These are phyloP conservation scores for Cyclotella baltica DNA, from an alignment of 108 stramenopile species.

Conservation along the genomic window DNA sequence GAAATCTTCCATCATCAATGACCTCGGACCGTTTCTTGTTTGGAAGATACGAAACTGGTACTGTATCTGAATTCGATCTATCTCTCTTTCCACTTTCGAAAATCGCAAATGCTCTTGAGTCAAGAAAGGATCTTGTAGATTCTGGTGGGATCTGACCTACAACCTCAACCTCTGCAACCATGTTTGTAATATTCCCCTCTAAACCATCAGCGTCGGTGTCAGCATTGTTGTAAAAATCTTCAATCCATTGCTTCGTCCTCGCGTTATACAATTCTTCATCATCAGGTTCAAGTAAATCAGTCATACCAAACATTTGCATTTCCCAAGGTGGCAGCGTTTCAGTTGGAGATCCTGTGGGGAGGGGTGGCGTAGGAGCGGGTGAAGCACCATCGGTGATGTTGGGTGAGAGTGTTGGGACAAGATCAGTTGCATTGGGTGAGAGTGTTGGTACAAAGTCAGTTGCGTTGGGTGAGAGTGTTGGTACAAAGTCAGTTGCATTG, in stretches of 20 bases:
- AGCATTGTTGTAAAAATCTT: constrained; percentile 24
- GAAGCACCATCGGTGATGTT: constrained; percentile 5
- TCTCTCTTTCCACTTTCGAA: background rate
- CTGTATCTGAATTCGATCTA: background rate
- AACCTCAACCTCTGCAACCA: constrained; percentile 21
- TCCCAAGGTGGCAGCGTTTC: constrained; percentile 8
- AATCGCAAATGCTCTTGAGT: background rate
- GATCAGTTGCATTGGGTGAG: background rate
- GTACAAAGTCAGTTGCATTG: background rate
- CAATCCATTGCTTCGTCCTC: constrained; percentile 26
- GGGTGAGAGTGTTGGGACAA: constrained; percentile 1
- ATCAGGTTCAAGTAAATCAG: background rate
- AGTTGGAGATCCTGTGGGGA: background rate
- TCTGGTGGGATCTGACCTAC: constrained; percentile 14
- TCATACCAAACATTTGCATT: constrained; percentile 35
- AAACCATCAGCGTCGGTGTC: constrained; percentile 9
- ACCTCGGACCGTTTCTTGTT: background rate
- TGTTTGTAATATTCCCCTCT: constrained; percentile 15
- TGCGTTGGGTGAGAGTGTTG: constrained; percentile 2
- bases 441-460: background rate
- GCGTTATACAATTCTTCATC: constrained; percentile 17
- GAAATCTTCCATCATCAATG: background rate
- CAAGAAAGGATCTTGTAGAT: background rate
- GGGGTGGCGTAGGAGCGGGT: background rate
- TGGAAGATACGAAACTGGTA: background rate